These are phyloP conservation scores for Lachancea quebecensis DNA, from an alignment of 805 yeast genomes.

Conservation along the genomic window DNA sequence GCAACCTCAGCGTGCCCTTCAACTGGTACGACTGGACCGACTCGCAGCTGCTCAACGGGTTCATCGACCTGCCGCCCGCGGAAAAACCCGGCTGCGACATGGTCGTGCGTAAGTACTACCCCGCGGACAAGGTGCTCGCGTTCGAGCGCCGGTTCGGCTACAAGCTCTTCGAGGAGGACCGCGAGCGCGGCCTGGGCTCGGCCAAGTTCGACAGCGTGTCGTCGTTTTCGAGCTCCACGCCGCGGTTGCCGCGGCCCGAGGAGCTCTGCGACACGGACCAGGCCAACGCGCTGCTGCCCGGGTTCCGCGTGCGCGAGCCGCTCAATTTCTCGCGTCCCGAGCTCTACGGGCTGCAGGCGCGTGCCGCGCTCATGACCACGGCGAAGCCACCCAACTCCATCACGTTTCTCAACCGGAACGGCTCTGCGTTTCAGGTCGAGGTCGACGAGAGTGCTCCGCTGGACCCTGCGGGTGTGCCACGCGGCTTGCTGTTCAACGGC, in stretches of 20 bases:
- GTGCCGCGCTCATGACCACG: constrained; percentile 2
- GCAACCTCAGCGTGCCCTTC: constrained; percentile 34
- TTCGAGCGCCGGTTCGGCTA: constrained; percentile 19
- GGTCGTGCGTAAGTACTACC: constrained; percentile 21
- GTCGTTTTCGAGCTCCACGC: neutral
- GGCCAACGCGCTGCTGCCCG: constrained; percentile 6
- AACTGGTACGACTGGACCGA: constrained; percentile 57
- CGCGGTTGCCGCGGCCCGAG: neutral
- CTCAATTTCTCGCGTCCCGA: constrained; percentile 10
- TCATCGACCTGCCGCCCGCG: constrained; percentile 35
- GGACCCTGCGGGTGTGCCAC: constrained; percentile 4
- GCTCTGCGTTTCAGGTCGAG: constrained; percentile 5
- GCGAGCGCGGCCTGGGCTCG: constrained; percentile 14
- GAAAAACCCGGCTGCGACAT: constrained; percentile 18
- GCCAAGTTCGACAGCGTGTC: constrained; percentile 12
- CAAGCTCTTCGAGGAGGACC: constrained; percentile 19
- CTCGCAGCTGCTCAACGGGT: constrained; percentile 27
- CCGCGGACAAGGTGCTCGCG: constrained; percentile 12
- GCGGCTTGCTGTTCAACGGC: constrained; percentile 8
- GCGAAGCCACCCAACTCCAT: constrained; percentile 6
- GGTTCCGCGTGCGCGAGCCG: constrained; percentile 4
- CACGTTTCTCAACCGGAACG: constrained; percentile 7
- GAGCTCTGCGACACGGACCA: constrained; percentile 3
- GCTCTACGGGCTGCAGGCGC: constrained; percentile 8
- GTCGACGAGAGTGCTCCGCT: neutral